A percentile compares a stretch with the other conserved stretches of the same genome.
These are phyloP conservation scores for Penicillium samsonianum DNA, from an alignment of 495 filamentous ascomycete species.

Conservation along the genomic window DNA sequence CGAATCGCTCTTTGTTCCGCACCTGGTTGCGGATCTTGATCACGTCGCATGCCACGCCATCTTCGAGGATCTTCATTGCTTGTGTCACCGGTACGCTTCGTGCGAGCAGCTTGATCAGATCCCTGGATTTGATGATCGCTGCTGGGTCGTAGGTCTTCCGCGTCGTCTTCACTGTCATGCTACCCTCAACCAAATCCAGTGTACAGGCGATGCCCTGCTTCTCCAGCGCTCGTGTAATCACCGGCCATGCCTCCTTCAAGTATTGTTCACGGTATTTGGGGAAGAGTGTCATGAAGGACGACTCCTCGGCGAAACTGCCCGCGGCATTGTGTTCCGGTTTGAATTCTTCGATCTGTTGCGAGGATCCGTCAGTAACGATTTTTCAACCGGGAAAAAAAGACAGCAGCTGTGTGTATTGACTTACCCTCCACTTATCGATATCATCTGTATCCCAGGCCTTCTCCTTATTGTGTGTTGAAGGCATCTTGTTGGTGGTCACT, in stretches of 20 bases:
- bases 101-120: conserved; percentile 89
- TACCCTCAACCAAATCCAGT: conserved; percentile 92
- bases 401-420: conserved; percentile 1
- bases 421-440: conserved; percentile 94
- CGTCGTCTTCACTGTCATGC: conserved; percentile 94
- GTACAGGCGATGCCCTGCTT: conserved; percentile 82
- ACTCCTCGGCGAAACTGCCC: conserved; percentile 91
- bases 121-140: conserved; percentile 89
- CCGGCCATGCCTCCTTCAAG: conserved; percentile 87
- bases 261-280: conserved; percentile 98
- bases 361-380: conserved; percentile 3
- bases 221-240: conserved; percentile 75
- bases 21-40: conserved; percentile 92
- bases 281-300: conserved; percentile 86
- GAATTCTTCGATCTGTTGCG: conserved; percentile 71
- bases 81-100: conserved; percentile 86
- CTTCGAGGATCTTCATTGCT: conserved; percentile 91
- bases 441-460: conserved; percentile 99
- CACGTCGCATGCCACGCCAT: conserved; percentile 85
- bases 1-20: conserved; percentile 93
- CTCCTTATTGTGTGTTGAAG: conserved; percentile 88
- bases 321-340: conserved; percentile 79
- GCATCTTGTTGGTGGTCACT: conserved; percentile 59
- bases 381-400: not conserved
- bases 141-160: conserved; percentile 94